Conservation (phyloP, 176 grass and related monocot genomes). For the Hsuehochloa calcarea region DNA sequence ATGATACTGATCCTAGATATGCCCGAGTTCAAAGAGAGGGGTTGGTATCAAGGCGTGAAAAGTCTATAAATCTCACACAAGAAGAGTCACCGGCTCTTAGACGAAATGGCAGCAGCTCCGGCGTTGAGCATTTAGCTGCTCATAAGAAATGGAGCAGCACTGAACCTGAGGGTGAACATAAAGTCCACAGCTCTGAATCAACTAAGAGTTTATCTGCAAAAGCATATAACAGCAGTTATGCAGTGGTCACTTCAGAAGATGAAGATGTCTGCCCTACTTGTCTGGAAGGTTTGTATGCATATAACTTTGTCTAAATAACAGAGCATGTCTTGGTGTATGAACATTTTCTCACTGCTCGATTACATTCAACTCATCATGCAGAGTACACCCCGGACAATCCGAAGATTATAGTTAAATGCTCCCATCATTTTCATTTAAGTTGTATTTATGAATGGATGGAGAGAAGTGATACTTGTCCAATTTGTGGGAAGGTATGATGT, state of each 20-base stretch:
- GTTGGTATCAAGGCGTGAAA: slow-evolving; percentile 85
- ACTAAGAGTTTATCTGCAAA: slow-evolving; percentile 66
- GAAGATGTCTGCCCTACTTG: slow-evolving; percentile 96
- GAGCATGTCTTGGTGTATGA: background rate
- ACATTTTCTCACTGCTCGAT: background rate
- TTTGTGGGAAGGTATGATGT: slow-evolving; percentile 68
- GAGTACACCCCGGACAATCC: slow-evolving; percentile 87
- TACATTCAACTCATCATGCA: slow-evolving; percentile 26
- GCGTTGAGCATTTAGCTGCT: slow-evolving; percentile 54
- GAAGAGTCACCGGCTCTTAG: slow-evolving; percentile 63
- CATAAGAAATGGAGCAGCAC: slow-evolving; percentile 64
- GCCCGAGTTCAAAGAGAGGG: slow-evolving; percentile 67
- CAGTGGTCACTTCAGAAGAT: slow-evolving; percentile 60
- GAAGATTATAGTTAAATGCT: slow-evolving; percentile 79
- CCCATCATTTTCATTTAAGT: slow-evolving; percentile 89
- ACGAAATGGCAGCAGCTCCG: slow-evolving; percentile 81
- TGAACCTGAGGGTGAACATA: slow-evolving; percentile 60
- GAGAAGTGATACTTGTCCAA: slow-evolving; percentile 84
- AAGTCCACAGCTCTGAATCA: slow-evolving; percentile 61
- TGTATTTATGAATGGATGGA: slow-evolving; percentile 99
- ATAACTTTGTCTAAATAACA: background rate
- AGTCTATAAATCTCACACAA: slow-evolving; percentile 70
- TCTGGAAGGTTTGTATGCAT: slow-evolving; percentile 62
- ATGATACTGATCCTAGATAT: slow-evolving; percentile 69
- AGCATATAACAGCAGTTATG: slow-evolving; percentile 53